Base-by-base conservation (phyloP, 106 monocot genomes). In the Phalaenopsis equestris region DNA sequence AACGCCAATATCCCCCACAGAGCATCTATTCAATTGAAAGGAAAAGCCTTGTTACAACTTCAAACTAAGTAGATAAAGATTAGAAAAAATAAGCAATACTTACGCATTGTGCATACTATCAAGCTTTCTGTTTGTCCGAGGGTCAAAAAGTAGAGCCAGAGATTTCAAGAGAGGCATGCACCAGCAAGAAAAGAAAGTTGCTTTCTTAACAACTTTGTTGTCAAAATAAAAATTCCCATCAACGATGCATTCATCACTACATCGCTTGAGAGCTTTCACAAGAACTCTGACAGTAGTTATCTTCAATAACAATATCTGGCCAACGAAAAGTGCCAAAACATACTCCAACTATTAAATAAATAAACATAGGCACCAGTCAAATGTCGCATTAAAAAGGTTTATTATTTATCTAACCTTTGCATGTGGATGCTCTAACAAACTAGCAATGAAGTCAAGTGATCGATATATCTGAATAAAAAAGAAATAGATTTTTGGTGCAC, bases 391-490 rank as follows among this genome's bases (percentile, higher is more conserved):
- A 45, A 52, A 18, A 48, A 52, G 49, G 9, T 21, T 12, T 49
- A 48, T 23, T 30, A 23, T 30, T 38, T 16, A 38, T 78, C 12
- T 75, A 80, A 95, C 99, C 99, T 88, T 91, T 73, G 84, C 80
- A 55, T 76, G 70, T 37, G 92, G 93, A 81, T 99, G 95, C 83
- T 99, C 95, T 76, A 87, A 82, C 84, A 99, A 88, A 41, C 83
- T 88, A 73, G 91, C 87, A 86, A 92, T 42, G 86, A 99, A 99
- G 58, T 89, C 24, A 68, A 99, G 88, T 82, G 95, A 86, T 74
- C 90, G 88, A 87, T 85, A 84, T 79, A 93, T 87, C 99, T 99
- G 86, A 77, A 86, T 45, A 80, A 80, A 37, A 38, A 41, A 30
- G 30, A 30, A 70, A 5, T 18, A 3, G 23, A 76, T 57, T 15